These are phyloP conservation scores for Boletus insuetus DNA, from an alignment of 768 basidiomycete species.

Conservation along the genomic window DNA sequence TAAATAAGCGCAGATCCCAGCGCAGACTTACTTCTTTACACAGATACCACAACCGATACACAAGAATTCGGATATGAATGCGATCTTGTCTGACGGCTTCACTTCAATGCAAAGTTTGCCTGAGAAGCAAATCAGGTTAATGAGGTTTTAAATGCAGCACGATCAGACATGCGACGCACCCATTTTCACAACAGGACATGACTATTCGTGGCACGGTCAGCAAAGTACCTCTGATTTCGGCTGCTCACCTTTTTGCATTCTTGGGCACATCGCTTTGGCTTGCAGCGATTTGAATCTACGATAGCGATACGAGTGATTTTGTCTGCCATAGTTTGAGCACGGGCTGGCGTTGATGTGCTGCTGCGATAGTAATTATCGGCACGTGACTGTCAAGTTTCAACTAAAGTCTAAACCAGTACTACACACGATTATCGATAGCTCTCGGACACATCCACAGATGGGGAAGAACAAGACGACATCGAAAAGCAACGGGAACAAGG, in stretches of 20 bases:
- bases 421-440: too few species aligned
- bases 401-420: conserved; percentile 12
- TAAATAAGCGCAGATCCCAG: not conserved
- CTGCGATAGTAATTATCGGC: not conserved
- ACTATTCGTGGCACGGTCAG: conserved; percentile 39
- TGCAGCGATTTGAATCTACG: conserved; percentile 88
- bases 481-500: conserved; percentile 21
- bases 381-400: conserved; percentile 19
- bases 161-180: conserved; percentile 45
- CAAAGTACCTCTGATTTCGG: not conserved
- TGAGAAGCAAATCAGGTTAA: conserved; percentile 26
- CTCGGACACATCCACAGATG: conserved; percentile 11
- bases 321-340: conserved; percentile 61
- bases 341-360: conserved; percentile 6
- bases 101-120: conserved; percentile 99
- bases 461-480: conserved; percentile 30
- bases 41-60: conserved; percentile 99
- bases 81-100: conserved; percentile 92
- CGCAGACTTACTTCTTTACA: conserved; percentile 84
- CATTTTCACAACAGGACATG: conserved; percentile 98
- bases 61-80: conserved; percentile 97
- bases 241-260: conserved; percentile 90
- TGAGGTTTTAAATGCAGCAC: not conserved
- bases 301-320: conserved; percentile 99
- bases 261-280: conserved; percentile 94